Evolutionary conservation across 371 early-diverging fungal genomes (phyloP).

Genomic region (Zychaea mexicana): DNA sequence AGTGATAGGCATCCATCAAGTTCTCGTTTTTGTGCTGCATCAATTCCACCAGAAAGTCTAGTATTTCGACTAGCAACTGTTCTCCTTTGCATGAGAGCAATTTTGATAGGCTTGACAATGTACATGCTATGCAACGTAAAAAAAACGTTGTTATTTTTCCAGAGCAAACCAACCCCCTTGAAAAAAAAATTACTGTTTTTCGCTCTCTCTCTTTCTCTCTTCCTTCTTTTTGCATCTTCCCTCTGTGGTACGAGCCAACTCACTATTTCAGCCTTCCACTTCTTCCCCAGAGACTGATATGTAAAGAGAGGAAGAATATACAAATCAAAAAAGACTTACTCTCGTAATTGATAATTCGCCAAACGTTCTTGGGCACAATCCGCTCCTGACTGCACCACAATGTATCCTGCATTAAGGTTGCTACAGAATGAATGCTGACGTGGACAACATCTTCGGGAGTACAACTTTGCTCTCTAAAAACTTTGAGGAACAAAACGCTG

Average conservation of each 20-base stretch:
- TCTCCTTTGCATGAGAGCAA: slow-evolving; percentile 30
- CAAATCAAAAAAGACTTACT: slow-evolving; percentile 27
- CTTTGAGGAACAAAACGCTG: slow-evolving; percentile 39
- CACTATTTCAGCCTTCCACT: neutral
- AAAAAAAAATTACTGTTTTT: no score
- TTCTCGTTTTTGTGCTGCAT: slow-evolving; percentile 44
- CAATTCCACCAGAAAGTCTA: slow-evolving; percentile 44
- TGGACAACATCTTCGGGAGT: slow-evolving; percentile 31
- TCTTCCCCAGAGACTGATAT: neutral
- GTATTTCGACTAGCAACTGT: slow-evolving; percentile 34
- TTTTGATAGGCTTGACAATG: slow-evolving; percentile 34
- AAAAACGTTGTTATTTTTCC: neutral
- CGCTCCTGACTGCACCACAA: slow-evolving; percentile 47
- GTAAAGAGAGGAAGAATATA: neutral
- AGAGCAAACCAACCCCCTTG: neutral
- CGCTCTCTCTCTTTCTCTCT: neutral
- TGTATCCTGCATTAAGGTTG: slow-evolving; percentile 51
- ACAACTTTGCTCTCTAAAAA: slow-evolving; percentile 39
- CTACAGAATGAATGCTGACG: slow-evolving; percentile 47
- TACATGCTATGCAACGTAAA: slow-evolving; percentile 31
- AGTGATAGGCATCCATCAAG: slow-evolving; percentile 39
- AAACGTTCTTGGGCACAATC: slow-evolving; percentile 45
- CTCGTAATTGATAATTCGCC: slow-evolving; percentile 49
- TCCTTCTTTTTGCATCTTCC: no score
- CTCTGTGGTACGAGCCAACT: neutral